These are phyloP conservation scores for Entonaema liquescens DNA, from an alignment of 495 filamentous ascomycete genomes.

Conservation along the genomic window DNA sequence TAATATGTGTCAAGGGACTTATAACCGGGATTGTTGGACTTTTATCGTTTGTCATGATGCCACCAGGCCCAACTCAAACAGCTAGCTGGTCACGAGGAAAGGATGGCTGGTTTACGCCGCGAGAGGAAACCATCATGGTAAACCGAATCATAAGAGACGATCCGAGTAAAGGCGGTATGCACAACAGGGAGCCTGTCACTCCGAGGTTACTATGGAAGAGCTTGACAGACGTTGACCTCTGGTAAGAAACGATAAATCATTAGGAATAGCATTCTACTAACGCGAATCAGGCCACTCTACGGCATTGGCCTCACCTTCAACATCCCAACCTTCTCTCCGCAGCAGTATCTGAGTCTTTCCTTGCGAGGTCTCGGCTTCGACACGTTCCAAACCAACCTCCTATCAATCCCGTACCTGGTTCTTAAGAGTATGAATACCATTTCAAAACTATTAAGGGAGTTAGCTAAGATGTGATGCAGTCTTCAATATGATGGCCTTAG, in stretches of 20 bases:
- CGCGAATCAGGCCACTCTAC: slow-evolving; percentile 65
- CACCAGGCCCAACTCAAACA: slow-evolving; percentile 76
- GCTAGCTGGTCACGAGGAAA: slow-evolving; percentile 67
- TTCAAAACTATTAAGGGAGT: neutral
- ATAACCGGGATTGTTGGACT: slow-evolving; percentile 72
- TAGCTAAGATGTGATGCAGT: slow-evolving; percentile 37
- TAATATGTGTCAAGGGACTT: slow-evolving; percentile 47
- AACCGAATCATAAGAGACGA: slow-evolving; percentile 78
- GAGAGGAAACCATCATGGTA: slow-evolving; percentile 74
- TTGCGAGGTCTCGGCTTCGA: slow-evolving; percentile 71
- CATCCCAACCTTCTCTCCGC: slow-evolving; percentile 65
- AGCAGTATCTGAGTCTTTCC: slow-evolving; percentile 71
- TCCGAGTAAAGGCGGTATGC: slow-evolving; percentile 71
- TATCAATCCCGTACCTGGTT: slow-evolving; percentile 52
- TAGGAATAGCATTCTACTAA: slow-evolving; percentile 1
- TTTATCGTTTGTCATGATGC: slow-evolving; percentile 72
- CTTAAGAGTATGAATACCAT: slow-evolving; percentile 45
- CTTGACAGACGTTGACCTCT: slow-evolving; percentile 76
- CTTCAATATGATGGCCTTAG: slow-evolving; percentile 57
- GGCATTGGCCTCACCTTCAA: slow-evolving; percentile 69
- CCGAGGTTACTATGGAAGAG: slow-evolving; percentile 66
- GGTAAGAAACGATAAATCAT: slow-evolving; percentile 48
- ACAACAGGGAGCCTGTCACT: slow-evolving; percentile 69
- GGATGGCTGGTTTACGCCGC: slow-evolving; percentile 75
- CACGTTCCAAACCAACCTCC: slow-evolving; percentile 71